phyloP scores from a whole-genome alignment of 306 rosid species.

The Dalbergia cochinchinensis region DNA sequence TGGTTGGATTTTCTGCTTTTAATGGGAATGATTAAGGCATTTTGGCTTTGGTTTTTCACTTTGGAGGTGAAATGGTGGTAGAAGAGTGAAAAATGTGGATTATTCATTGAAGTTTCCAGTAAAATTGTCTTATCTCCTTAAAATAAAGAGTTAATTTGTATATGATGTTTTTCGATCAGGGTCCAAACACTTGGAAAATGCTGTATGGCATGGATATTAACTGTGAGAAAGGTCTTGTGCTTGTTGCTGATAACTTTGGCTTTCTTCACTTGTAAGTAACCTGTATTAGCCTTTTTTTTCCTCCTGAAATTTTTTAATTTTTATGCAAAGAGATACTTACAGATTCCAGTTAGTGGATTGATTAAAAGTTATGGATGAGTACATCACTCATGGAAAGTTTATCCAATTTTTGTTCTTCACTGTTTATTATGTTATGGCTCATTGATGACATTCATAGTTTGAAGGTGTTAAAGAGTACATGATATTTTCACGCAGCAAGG shows the following conservation, averaged over 20 bases:
- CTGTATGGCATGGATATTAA: slow-evolving; percentile 96
- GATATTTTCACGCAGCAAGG: not conserved
- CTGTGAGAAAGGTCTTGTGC: slow-evolving; percentile 74
- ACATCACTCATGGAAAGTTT: not conserved
- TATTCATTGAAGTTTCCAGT: slow-evolving; percentile 11
- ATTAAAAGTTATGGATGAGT: not conserved
- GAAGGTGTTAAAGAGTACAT: slow-evolving; percentile 6
- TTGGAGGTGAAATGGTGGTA: not conserved
- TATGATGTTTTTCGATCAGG: slow-evolving; percentile 58
- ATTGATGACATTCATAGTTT: not conserved
- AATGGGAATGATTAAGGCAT: slow-evolving; percentile 15
- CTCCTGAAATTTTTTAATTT: not conserved
- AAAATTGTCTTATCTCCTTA: slow-evolving; percentile 4
- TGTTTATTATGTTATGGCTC: slow-evolving; percentile 1
- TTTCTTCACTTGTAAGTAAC: slow-evolving; percentile 75
- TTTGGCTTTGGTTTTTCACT: slow-evolving; percentile 15
- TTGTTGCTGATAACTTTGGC: slow-evolving; percentile 90
- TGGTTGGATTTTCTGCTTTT: slow-evolving; percentile 5
- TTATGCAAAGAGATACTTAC: not conserved
- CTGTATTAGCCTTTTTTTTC: not conserved
- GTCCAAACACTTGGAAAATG: slow-evolving; percentile 82
- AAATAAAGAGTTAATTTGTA: slow-evolving; percentile 12
- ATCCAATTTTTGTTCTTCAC: not conserved
- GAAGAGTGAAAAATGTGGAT: not conserved
- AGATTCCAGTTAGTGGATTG: not conserved